These are phyloP conservation scores for Mycoemilia scoparia DNA, from an alignment of 192 early-diverging fungal genomes.

Conservation along the genomic window DNA sequence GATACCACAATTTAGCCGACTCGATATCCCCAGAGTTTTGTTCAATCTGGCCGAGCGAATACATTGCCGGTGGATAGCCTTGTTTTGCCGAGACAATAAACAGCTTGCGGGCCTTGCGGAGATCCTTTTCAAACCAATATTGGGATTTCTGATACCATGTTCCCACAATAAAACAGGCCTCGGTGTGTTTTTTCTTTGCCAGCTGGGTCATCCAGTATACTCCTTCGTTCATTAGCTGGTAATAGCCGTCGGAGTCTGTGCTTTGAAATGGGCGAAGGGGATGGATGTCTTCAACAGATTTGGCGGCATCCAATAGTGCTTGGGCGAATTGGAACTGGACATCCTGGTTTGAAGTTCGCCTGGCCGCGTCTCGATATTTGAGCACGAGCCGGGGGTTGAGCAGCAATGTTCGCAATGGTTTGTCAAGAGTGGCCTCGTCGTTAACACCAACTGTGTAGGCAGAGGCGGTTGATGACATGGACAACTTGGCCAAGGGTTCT, in stretches of 20 bases:
- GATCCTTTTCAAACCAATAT: constrained; percentile 18
- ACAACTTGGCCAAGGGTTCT: constrained; percentile 1
- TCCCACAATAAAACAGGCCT: constrained; percentile 22
- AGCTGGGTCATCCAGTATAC: constrained; percentile 27
- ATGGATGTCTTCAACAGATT: no score
- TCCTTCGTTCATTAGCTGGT: constrained; percentile 21
- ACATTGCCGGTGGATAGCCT: constrained; percentile 14
- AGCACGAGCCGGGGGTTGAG: constrained; percentile 26
- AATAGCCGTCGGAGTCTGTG: constrained; percentile 18
- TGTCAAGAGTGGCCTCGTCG: constrained; percentile 17
- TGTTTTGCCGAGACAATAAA: constrained; percentile 14
- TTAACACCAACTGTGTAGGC: constrained; percentile 24
- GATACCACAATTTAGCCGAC: constrained; percentile 21
- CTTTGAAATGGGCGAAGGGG: constrained; percentile 6
- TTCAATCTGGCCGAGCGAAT: constrained; percentile 13
- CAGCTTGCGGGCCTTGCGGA: constrained; percentile 17
- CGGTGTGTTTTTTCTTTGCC: constrained; percentile 17
- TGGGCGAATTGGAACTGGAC: constrained; percentile 60
- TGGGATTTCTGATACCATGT: constrained; percentile 28
- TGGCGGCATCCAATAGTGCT: constrained; percentile 11
- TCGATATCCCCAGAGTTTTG: constrained; percentile 11
- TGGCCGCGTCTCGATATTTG: constrained; percentile 51
- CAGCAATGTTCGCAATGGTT: constrained; percentile 23
- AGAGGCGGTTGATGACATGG: constrained; percentile 4
- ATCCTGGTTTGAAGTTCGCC: constrained; percentile 44